Evolutionary conservation across 2,329 filamentous ascomycete genomes (phyloP), one percentile per base, ranked within the genome.

Genomic region (Purpureocillium takamizusanense): DNA sequence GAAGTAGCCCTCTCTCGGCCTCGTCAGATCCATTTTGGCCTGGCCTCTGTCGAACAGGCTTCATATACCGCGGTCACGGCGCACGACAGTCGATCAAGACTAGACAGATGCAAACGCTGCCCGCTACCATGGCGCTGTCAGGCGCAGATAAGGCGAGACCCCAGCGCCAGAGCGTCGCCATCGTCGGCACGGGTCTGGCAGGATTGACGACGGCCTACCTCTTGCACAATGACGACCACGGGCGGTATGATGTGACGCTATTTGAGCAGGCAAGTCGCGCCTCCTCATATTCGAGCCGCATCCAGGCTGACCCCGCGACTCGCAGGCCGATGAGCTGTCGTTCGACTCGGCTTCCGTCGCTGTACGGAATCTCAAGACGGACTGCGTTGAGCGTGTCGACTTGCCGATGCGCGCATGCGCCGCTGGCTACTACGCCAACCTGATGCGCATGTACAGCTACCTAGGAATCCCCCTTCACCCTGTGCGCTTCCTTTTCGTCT

Each of bases 391-490:
- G 43, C 54, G 60, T 9, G 50, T 66, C 27, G 61, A 66, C 37
- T 39, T 66, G 4, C 63, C 63, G 4, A 61, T 61, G 54, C 60
- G 63, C 18, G 57, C 58, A 4, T 53, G 51, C 38, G 56, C 57
- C 1, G 55, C 51, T 7, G 60, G 63, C 15, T 80, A 73, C 52
- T 78, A 80, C 48, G 51, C 55, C 34, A 74, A 77, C 43, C 55
- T 80, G 35, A 66, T 63, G 44, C 59, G 62, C 18, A 72, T 81
- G 67, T 79, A 79, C 51, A 59, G 70, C 18, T 60, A 75, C 45
- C 55, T 81, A 4, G 64, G 60, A 2, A 59, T 80, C 11, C 55
- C 56, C 6, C 72, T 74, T 42, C 62, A 66, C 31, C 57, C 63
- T 11, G 63, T 73, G 38, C 62, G 60, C 13, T 78, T 78, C 46